These are phyloP conservation scores for Rhinocladiella mackenziei DNA, from an alignment of 2,329 filamentous ascomycete species.

Conservation along the genomic window DNA sequence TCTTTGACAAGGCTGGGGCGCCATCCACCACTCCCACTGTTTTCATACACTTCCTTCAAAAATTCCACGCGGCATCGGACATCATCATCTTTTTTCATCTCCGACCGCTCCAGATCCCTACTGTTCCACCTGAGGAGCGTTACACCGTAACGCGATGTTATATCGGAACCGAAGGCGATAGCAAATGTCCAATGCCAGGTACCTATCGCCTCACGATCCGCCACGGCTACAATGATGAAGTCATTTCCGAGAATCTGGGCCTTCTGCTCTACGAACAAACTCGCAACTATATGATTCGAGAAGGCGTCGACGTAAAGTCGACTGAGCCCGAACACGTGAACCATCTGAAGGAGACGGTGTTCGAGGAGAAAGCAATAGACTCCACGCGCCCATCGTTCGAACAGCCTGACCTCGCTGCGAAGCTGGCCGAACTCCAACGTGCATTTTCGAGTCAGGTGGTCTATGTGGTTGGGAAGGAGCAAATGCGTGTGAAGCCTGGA, in stretches of 20 bases:
- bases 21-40: constrained; percentile 55
- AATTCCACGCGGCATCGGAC: constrained; percentile 63
- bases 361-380: background rate
- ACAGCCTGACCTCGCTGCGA: background rate
- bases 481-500: constrained; percentile 35
- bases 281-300: constrained; percentile 46
- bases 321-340: background rate
- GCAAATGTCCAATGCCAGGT: constrained; percentile 46
- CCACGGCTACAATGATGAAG: constrained; percentile 69
- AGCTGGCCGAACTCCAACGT: constrained; percentile 37
- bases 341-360: background rate
- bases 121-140: constrained; percentile 49
- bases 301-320: constrained; percentile 23
- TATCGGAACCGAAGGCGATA: constrained; percentile 5
- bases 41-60: constrained; percentile 68
- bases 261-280: constrained; percentile 58
- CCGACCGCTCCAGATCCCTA: constrained; percentile 58
- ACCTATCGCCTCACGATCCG: constrained; percentile 66
- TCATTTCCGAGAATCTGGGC: constrained; percentile 62
- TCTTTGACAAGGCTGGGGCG: constrained; percentile 69
- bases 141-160: constrained; percentile 40
- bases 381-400: constrained; percentile 1
- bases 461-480: constrained; percentile 47
- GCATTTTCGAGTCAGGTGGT: constrained; percentile 48
- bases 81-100: constrained; percentile 73